Base-by-base conservation (phyloP, 768 basidiomycete genomes). In the Lactifluus piperatus region DNA sequence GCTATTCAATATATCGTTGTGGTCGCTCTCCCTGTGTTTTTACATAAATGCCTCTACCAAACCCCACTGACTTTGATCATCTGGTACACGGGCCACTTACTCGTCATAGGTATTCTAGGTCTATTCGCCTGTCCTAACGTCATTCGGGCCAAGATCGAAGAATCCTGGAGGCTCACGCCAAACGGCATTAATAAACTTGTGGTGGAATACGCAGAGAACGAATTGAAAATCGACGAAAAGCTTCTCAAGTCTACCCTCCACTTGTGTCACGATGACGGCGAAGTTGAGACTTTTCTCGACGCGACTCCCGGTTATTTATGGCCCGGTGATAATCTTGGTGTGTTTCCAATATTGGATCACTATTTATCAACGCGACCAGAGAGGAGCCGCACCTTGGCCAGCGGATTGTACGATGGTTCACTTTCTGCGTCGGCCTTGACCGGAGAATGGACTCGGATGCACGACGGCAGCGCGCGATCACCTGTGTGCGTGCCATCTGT, bases 401-500 rank as follows among this genome's bases (percentile, higher is more conserved):
- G 14, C 57, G 51, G 32, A 59, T 62, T 8, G 58, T 29, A 4
- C 45, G 39, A n/a, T 46, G 49, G 30, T 47, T 60, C 41, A 16
- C 48, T 1, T 44, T 51, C n/a, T 62, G 61, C 30, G 29, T 53
- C 24, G 26, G 49, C 3, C 39, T 24, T 5, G 18, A 62, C 22
- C 36, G 51, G 44, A 51, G 55, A 20, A 60, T 62, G 51, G 57
- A 52, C 32, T 48, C 59, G 3, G 41, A 24, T 5, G 39, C 24
- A 14, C 61, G 61, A 14, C 47, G 51, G 11, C 57, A 43, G 9
- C 61, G 61, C 20, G 57, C 57, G 2, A 34, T 62, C 46, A 54
- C 50, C 10, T 62, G 61, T 26, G 16, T 43, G 14, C 51, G 43
- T 22, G 61, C 58, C 4, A 26, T 60, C 47, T 54, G 46, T 39